Evolutionary conservation across 2,329 filamentous ascomycete genomes (phyloP), one percentile per base, ranked within the genome.

Genomic region (Dothiorella sarmentorum): DNA sequence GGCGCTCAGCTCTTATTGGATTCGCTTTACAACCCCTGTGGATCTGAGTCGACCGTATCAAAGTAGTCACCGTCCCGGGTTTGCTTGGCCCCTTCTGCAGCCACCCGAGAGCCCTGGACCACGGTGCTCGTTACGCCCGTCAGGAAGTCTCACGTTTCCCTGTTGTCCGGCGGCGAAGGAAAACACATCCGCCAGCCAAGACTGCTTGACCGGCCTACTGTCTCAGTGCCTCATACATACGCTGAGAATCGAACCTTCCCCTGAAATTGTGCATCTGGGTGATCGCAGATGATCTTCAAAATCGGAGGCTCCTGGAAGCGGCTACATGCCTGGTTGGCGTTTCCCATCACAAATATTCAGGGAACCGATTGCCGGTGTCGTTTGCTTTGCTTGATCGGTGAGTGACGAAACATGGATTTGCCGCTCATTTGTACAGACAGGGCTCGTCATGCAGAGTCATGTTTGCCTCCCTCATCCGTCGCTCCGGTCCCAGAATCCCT

Each of bases 51-150:
- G 20, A 29, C 38, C 33, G 43, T 40, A 42, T 38, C 35, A 53
- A 53, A 20, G 35, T 20, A 20, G 15, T 40, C 33, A 27, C 26
- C 17, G 17, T 45, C 40, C 29, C 29, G 53, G 42, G 40, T 45
- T 56, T 27, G 55, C 42, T 29, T 49, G 43, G 42, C 43, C 37
- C 24, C 43, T 40, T 55, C 55, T 58, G 55, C 43, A 49, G 49
- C 49, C 55, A 58, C 22, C 44, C 42, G 24, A 29, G 22, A 18
- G n/a, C n/a, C 42, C 52, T 27, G 22, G 53, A 18, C 29, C n/a
- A 13, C 53, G 38, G 53, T 20, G 15, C 29, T 15, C 27, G 27
- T 58, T 22, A 18, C 20, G 42, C 26, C 43, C 22, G 17, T 15
- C 31, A 38, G 40, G 24, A 29, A 49, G 42, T 27, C 55, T 45